These are phyloP conservation scores for Triticum timopheevii DNA, from an alignment of 176 grass and related monocot genomes.

Conservation along the genomic window DNA sequence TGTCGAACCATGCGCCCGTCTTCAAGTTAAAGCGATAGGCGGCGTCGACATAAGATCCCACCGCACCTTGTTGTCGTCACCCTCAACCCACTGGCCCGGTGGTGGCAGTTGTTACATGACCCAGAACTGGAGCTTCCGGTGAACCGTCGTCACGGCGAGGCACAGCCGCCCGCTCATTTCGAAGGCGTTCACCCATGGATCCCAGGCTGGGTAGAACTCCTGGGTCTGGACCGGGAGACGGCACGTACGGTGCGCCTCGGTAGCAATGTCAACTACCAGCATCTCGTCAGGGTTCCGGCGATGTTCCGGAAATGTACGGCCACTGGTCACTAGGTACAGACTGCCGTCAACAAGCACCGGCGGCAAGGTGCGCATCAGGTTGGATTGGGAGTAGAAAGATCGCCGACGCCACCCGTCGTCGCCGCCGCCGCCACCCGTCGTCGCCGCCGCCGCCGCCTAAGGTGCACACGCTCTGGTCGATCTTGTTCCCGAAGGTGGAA, in stretches of 20 bases:
- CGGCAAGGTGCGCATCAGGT: background rate
- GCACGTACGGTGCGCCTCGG: background rate
- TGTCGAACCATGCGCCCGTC: background rate
- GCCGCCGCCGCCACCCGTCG: background rate
- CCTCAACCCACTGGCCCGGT: background rate
- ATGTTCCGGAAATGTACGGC: background rate
- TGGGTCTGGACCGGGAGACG: background rate
- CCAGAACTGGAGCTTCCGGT: background rate
- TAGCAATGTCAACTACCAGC: background rate
- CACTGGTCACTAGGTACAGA: background rate
- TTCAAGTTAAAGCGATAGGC: accelerated
- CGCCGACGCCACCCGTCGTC: background rate
- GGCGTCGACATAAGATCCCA: background rate
- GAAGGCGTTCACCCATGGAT: background rate
- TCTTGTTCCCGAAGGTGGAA: background rate
- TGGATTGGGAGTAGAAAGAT: too few relatives aligned
- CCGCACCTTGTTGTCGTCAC: background rate
- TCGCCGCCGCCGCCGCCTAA: background rate
- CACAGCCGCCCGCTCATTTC: background rate
- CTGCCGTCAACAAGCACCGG: background rate
- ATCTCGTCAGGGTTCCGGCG: background rate
- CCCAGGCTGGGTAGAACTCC: too few relatives aligned
- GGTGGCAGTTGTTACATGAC: background rate
- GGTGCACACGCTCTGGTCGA: background rate
- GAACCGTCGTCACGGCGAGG: background rate